Conservation (phyloP, 1,139 yeast species). For the Wickerhamiella infanticola region DNA sequence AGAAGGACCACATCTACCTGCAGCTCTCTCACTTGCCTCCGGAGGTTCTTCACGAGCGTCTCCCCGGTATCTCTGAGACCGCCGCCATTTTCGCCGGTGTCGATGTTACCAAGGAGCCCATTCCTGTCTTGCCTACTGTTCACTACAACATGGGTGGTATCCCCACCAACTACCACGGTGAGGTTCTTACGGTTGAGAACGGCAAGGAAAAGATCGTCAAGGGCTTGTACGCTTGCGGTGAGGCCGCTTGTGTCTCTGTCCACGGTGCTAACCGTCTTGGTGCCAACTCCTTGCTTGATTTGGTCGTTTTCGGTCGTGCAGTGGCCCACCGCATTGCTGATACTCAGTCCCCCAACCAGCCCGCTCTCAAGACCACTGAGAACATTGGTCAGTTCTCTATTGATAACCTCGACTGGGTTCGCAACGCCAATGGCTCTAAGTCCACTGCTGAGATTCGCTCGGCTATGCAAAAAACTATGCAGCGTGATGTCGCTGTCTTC, state of each 20-base stretch:
- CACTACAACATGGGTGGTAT: constrained; percentile 99
- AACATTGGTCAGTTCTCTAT: constrained; percentile 82
- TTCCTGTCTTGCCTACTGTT: constrained; percentile 95
- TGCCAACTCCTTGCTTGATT: constrained; percentile 94
- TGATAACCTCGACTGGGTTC: constrained; percentile 74
- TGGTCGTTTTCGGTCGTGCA: constrained; percentile 97
- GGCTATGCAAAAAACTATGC: constrained; percentile 93
- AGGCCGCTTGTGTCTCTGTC: constrained; percentile 97
- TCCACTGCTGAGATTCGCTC: constrained; percentile 81
- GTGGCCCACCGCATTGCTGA: constrained; percentile 86
- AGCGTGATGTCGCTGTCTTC: constrained; percentile 92
- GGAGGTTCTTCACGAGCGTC: constrained; percentile 79
- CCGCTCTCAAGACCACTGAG: constrained; percentile 63
- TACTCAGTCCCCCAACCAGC: constrained; percentile 72
- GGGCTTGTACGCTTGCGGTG: constrained; percentile 96
- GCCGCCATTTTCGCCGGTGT: constrained; percentile 98
- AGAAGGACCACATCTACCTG: constrained; percentile 86
- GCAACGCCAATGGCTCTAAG: constrained; percentile 71
- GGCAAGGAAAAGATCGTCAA: constrained; percentile 89
- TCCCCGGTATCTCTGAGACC: constrained; percentile 98
- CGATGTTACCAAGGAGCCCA: constrained; percentile 97
- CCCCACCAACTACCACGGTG: constrained; percentile 96
- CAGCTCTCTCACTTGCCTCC: constrained; percentile 94
- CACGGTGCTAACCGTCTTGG: constrained; percentile 99
- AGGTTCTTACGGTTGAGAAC: constrained; percentile 66